These are phyloP conservation scores for Picochlorum sp. DNA, from an alignment of 139 green algal genomes.

Conservation along the genomic window DNA sequence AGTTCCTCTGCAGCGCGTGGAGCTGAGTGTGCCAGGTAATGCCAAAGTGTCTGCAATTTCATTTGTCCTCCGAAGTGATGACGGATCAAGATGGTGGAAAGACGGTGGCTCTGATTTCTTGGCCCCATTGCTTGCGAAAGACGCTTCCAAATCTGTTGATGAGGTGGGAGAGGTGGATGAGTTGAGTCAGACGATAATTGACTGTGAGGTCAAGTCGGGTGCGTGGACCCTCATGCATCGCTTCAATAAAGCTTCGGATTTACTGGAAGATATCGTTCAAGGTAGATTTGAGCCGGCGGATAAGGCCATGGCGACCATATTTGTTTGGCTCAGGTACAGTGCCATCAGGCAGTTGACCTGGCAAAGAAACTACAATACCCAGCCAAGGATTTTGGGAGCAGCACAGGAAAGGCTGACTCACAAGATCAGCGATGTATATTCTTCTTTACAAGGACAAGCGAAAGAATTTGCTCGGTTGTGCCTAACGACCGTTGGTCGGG, in stretches of 20 bases:
- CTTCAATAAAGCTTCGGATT: conserved; percentile 84
- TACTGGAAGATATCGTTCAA: conserved; percentile 55
- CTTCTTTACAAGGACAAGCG: conserved; percentile 36
- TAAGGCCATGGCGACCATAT: conserved; percentile 63
- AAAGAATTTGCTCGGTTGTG: conserved; percentile 87
- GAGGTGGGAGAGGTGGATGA: conserved; percentile 34
- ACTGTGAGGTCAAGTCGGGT: conserved; percentile 58
- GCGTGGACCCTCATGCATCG: conserved; percentile 94
- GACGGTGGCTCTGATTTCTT: conserved; percentile 73
- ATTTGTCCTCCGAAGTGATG: conserved; percentile 66
- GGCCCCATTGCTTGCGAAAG: conserved; percentile 51
- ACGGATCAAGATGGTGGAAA: conserved; percentile 75
- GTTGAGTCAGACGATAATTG: conserved; percentile 62
- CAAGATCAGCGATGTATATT: conserved; percentile 52
- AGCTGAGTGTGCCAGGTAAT: conserved; percentile 45
- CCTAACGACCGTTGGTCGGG: conserved; percentile 80
- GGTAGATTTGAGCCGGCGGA: conserved; percentile 33
- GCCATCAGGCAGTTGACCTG: conserved; percentile 90
- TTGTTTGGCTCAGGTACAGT: conserved; percentile 92
- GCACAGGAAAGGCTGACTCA: conserved; percentile 87
- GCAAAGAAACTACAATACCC: conserved; percentile 99
- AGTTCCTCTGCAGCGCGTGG: conserved; percentile 66
- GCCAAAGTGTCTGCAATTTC: conserved; percentile 34
- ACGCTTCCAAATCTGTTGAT: background rate
- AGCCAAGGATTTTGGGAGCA: conserved; percentile 80